Evolutionary conservation across 2,329 filamentous ascomycete species (phyloP).

Genomic region (Diatrype stigma): DNA sequence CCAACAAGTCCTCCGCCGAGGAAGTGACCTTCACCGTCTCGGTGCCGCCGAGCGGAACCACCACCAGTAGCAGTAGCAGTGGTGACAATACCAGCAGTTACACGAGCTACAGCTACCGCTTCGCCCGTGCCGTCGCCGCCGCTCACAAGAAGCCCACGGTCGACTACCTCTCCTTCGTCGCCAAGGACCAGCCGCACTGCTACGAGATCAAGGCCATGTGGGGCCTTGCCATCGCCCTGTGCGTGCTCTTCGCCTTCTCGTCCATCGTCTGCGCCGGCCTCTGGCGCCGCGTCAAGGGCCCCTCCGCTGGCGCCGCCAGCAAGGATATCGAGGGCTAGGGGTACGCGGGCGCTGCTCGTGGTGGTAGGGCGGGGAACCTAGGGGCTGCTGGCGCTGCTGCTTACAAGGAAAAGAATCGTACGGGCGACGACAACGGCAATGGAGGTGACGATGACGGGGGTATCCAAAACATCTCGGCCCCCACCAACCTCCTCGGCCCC

Average conservation of each 20-base stretch:
- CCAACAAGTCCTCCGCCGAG: conserved; percentile 9
- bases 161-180: conserved; percentile 44
- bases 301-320: conserved; percentile 25
- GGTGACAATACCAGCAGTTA: conserved; percentile 8
- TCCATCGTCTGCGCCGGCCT: conserved; percentile 54
- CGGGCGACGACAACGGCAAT: background rate
- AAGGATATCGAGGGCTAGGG: conserved; percentile 49
- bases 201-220: conserved; percentile 82
- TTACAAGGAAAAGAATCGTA: conserved; percentile 4
- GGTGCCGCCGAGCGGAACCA: background rate
- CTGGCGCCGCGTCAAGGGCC: conserved; percentile 55
- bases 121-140: conserved; percentile 15
- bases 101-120: conserved; percentile 17
- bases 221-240: conserved; percentile 78
- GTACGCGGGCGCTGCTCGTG: conserved; percentile 40
- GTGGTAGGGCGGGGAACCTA: conserved; percentile 3
- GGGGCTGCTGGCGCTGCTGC: background rate
- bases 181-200: conserved; percentile 61
- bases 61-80: background rate
- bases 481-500: conserved; percentile 20
- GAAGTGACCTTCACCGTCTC: conserved; percentile 31
- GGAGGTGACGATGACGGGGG: background rate
- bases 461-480: conserved; percentile 18
- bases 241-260: conserved; percentile 65
- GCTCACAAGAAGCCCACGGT: conserved; percentile 23